These are phyloP conservation scores for Paraphaeosphaeria sporulosa DNA, from an alignment of 2,329 filamentous ascomycete genomes.

Conservation along the genomic window DNA sequence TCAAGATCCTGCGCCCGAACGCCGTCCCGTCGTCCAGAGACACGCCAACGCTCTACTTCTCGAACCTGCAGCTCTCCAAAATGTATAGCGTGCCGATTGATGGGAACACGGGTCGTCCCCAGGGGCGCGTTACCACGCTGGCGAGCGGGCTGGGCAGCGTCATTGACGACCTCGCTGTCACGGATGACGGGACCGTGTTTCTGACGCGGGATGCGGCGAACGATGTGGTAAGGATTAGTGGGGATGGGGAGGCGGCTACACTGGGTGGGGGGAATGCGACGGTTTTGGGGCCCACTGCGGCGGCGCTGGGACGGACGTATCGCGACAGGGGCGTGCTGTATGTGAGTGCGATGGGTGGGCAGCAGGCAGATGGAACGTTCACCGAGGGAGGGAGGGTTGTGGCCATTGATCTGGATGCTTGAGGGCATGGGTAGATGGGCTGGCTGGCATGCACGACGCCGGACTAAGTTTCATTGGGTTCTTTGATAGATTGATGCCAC, in stretches of 20 bases:
- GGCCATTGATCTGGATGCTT: conserved; percentile 19
- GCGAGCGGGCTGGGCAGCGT: conserved; percentile 11
- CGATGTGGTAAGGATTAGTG: conserved; percentile 13
- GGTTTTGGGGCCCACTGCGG: conserved; percentile 26
- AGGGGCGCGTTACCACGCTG: conserved; percentile 16
- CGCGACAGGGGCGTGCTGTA: conserved; percentile 28
- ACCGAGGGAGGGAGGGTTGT: conserved; percentile 34
- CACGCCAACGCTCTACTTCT: conserved; percentile 25
- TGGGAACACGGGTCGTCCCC: conserved; percentile 8
- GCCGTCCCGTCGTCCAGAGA: conserved; percentile 12
- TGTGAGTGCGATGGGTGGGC: conserved; percentile 32
- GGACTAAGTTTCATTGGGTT: too few species aligned
- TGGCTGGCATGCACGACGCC: too few species aligned
- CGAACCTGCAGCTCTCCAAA: conserved; percentile 21
- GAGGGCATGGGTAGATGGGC: background rate
- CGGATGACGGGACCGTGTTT: conserved; percentile 24
- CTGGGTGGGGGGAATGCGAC: conserved; percentile 14
- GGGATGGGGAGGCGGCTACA: conserved; percentile 15
- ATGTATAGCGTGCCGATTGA: conserved; percentile 29
- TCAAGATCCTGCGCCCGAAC: too few species aligned
- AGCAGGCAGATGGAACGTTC: conserved; percentile 28
- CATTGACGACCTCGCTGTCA: conserved; percentile 31
- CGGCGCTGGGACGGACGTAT: conserved; percentile 23
- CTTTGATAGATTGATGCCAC: background rate
- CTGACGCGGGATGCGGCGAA: conserved; percentile 20